Base-by-base conservation (phyloP, 2,329 filamentous ascomycete genomes). In the Stromatinia cepivora region DNA sequence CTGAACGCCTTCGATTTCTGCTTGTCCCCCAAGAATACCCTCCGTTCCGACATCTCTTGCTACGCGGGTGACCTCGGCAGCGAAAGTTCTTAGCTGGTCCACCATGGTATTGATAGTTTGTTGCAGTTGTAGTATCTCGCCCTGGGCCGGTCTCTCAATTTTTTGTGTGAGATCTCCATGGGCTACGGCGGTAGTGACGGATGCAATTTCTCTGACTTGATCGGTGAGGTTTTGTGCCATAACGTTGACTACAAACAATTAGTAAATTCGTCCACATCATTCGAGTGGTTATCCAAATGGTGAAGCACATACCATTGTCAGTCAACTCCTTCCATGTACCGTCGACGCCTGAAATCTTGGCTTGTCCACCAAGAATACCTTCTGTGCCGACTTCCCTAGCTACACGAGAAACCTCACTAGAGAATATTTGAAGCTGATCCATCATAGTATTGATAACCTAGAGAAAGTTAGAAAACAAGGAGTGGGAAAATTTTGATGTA, bases 291-390 rank as follows among this genome's bases (percentile, higher is more conserved):
- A 34, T 36, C 31, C 22, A 53, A 31, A n/a, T 17, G n/a, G 25
- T 46, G 36, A 48, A 11, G 57, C 46, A 74, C 80, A 72, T 83
- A 89, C 88, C 88, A 77, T 94, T 94, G 79, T 94, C 90, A 25
- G 94, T 98, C 76, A 98, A 84, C 82, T 98, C 94, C 78, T 97
- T 97, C 94, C 94, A 98, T 71, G 96, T 97, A 77, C 94, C 94
- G 80, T 95, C 93, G 69, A 98, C 94, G 69, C 94, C 94, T 73
- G 93, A 91, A 72, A 98, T 94, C 79, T 93, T 91, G 70, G 94
- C 94, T 80, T 98, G 94, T 56, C 94, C 94, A 76, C 94, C 94
- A 54, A 98, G 88, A 72, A 95, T 90, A 78, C 94, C 94, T 80
- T 98, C 94, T 17, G 94, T 98, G 75, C 94, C 94, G 83, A 98